A percentile compares a stretch with the other conserved stretches of the same genome.
Conservation (phyloP, 805 yeast genomes). For the Grigorovia jiainica region DNA sequence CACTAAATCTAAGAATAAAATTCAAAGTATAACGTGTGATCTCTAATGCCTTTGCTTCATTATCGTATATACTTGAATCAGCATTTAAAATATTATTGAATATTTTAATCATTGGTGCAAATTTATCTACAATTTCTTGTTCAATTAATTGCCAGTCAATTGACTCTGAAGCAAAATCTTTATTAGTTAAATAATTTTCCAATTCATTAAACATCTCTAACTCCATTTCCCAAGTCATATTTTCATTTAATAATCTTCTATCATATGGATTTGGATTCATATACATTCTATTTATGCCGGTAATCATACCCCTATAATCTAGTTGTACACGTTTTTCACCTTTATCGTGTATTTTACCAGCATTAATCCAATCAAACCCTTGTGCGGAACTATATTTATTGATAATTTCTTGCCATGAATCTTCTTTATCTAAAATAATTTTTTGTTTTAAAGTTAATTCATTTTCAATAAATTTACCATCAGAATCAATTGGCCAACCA, state of each 20-base stretch:
- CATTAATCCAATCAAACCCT: conserved; percentile 37
- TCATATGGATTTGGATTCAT: conserved; percentile 40
- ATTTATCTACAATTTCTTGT: conserved; percentile 40
- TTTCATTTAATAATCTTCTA: conserved; percentile 30
- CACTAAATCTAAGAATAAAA: conserved; percentile 36
- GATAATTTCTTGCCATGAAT: conserved; percentile 15
- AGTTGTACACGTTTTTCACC: conserved; percentile 41
- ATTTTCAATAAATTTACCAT: conserved; percentile 14
- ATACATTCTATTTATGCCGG: conserved; percentile 44
- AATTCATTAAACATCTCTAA: conserved; percentile 30
- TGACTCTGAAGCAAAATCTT: conserved; percentile 31
- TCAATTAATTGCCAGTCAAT: conserved; percentile 50
- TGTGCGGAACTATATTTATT: conserved; percentile 22
- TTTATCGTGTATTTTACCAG: conserved; percentile 39
- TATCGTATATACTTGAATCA: conserved; percentile 5
- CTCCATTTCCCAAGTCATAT: conserved; percentile 29
- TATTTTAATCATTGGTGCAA: conserved; percentile 39
- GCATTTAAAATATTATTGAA: conserved; percentile 32
- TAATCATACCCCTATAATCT: conserved; percentile 44
- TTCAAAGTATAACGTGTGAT: conserved; percentile 35
- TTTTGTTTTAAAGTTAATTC: conserved; percentile 16
- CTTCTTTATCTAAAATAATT: conserved; percentile 17
- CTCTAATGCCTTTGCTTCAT: conserved; percentile 21
- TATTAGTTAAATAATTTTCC: conserved; percentile 16
- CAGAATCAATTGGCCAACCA: conserved; percentile 26